These are phyloP conservation scores for Zygoascus ofunaensis DNA, from an alignment of 805 yeast genomes.

Conservation along the genomic window DNA sequence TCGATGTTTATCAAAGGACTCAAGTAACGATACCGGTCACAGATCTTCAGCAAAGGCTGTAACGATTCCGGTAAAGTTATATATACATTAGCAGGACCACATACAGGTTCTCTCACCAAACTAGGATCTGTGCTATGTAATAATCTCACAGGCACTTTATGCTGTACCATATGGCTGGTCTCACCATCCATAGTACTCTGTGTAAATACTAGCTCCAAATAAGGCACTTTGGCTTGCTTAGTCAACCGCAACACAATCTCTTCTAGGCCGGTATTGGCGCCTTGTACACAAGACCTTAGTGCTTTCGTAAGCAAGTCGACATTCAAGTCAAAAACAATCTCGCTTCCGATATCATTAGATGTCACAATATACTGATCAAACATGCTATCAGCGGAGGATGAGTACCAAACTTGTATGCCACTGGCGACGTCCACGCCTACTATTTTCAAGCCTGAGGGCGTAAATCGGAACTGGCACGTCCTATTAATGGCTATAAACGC, in stretches of 20 bases:
- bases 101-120: constrained; percentile 53
- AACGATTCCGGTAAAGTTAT: constrained; percentile 33
- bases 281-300: constrained; percentile 43
- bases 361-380: constrained; percentile 44
- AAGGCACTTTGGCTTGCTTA: constrained; percentile 36
- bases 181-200: constrained; percentile 48
- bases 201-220: constrained; percentile 45
- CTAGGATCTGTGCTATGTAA: constrained; percentile 46
- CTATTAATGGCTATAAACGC: constrained; percentile 47
- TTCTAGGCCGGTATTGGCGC: constrained; percentile 21
- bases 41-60: constrained; percentile 30
- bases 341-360: constrained; percentile 37
- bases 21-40: constrained; percentile 27
- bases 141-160: constrained; percentile 55
- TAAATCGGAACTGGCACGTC: constrained; percentile 48
- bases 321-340: constrained; percentile 52
- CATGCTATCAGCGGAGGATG: constrained; percentile 35
- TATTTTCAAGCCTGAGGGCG: constrained; percentile 39
- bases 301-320: constrained; percentile 53
- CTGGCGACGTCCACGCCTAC: constrained; percentile 39
- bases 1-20: constrained; percentile 16
- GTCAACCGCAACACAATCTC: constrained; percentile 19
- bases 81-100: constrained; percentile 45
- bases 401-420: constrained; percentile 66
- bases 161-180: constrained; percentile 21